A percentile compares a stretch with the other conserved stretches of the same genome.
Conservation (phyloP, 2,329 filamentous ascomycete genomes). For the Neocucurbitaria cava region DNA sequence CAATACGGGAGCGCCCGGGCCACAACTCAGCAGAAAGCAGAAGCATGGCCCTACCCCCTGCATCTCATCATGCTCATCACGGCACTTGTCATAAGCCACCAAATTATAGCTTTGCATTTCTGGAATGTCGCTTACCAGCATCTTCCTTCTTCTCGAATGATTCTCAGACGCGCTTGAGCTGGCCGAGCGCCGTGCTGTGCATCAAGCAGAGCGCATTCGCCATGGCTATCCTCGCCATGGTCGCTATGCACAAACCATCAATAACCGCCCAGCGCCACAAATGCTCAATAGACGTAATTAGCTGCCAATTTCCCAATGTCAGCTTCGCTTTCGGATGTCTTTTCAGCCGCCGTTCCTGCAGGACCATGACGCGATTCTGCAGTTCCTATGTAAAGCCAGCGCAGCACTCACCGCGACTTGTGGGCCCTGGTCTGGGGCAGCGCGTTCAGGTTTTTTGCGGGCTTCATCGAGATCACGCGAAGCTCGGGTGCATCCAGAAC, state of each 20-base stretch:
- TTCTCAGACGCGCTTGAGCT: background rate
- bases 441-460: constrained; percentile 13
- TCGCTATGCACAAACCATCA: constrained; percentile 6
- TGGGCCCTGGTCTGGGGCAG: constrained; percentile 11
- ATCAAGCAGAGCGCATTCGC: background rate
- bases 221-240: background rate
- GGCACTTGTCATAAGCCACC: constrained; percentile 16
- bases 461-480: constrained; percentile 15
- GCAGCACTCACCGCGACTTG: constrained; percentile 15
- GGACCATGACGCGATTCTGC: constrained; percentile 17
- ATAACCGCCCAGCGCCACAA: constrained; percentile 15
- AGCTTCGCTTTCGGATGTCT: too few species aligned
- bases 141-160: constrained; percentile 9
- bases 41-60: constrained; percentile 17
- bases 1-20: constrained; percentile 9
- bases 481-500: constrained; percentile 5
- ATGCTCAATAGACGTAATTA: constrained; percentile 6
- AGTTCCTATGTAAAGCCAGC: constrained; percentile 20
- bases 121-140: constrained; percentile 12
- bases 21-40: constrained; percentile 2
- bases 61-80: constrained; percentile 21
- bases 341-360: constrained; percentile 21
- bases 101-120: constrained; percentile 16
- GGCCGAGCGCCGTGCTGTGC: background rate
- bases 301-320: constrained; percentile 20